Percentiles rank a stretch among this genome's conserved stretches.
Evolutionary conservation across 139 green algal genomes (phyloP).

Genomic region (Micractinium conductrix): DNA sequence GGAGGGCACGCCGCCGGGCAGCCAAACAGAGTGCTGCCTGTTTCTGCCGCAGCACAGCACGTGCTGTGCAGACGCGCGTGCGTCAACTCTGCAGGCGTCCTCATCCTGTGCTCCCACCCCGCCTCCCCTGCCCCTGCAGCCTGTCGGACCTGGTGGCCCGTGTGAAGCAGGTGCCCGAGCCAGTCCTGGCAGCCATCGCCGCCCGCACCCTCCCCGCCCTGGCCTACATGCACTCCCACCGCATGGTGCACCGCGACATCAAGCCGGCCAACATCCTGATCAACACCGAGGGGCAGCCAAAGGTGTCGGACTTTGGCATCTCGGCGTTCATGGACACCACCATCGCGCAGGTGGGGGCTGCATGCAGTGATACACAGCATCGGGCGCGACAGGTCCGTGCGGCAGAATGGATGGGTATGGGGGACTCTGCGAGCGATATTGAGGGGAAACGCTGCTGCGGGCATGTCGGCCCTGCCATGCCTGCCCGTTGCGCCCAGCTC

Average conservation of each 20-base stretch:
- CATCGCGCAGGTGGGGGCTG: conserved; percentile 52
- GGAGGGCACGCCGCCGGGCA: not conserved
- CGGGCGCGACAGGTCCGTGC: no score
- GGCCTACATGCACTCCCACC: conserved; percentile 78
- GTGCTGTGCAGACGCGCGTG: no score
- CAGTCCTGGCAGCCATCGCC: conserved; percentile 78
- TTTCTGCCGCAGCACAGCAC: no score
- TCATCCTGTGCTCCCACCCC: no score
- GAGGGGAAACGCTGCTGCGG: no score
- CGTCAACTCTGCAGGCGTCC: not conserved
- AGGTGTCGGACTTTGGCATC: conserved; percentile 96
- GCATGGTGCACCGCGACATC: conserved; percentile 65
- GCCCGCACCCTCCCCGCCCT: conserved; percentile 79
- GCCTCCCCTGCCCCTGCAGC: conserved; percentile 11
- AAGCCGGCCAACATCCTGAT: conserved; percentile 90
- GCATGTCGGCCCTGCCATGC: no score
- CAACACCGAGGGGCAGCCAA: conserved; percentile 76
- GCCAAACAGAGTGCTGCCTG: not conserved
- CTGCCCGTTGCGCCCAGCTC: not conserved
- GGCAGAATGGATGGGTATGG: no score
- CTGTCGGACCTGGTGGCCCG: conserved; percentile 83
- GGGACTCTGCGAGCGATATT: no score
- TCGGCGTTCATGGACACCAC: conserved; percentile 83
- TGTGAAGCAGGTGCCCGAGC: conserved; percentile 80
- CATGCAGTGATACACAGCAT: no score